Base-by-base conservation (phyloP, 2,329 filamentous ascomycete genomes). In the Nakataea oryzae region DNA sequence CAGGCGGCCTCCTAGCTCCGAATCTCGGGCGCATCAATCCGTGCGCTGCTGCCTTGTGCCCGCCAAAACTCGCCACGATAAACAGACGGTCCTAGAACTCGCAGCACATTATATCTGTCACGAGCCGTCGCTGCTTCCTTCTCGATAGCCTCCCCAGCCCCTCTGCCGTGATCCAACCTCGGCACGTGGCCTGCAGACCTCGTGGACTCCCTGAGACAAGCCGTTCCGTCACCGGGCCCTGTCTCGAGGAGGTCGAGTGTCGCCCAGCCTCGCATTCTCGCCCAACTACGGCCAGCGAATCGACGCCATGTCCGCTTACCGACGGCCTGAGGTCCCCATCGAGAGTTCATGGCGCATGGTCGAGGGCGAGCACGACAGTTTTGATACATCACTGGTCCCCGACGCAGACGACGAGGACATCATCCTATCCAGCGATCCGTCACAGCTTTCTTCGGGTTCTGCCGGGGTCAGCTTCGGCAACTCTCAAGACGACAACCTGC, bases 301-400 rank as follows among this genome's bases (percentile, higher is more conserved):
- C 17, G 17, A 3, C 17, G 21, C 14, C 41, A 47, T 47, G 41
- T 47, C 41, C 41, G n/a, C 41, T 17, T 41, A 41, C 41, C 17
- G 41, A 61, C 65, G 65, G 62, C 70, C 69, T 61, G 67, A 69
- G 27, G 68, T 78, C 21, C 76, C 77, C 47, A 75, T 83, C 55
- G 80, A 82, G 65, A 78, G 79, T 65, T 85, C 82, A 26, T 86
- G 83, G 83, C 82, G 83, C 66, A 77, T 86, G 73, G 81, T 86
- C 14, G 83, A 86, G 63, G 81, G 78, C 68, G 82, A 85, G 62
- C 79, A 85, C 69, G 82, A 85, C 68, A 84, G 81, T 68, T 85
- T 85, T 69, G 82, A 84, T 66, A 83, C 81, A 7, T 78, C 79
- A 12, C 74, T 84, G 61, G 71, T 84, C 21, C 77, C 79, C 41